A percentile compares a stretch with the other conserved stretches of the same genome.
Evolutionary conservation across 129 eudicot species (phyloP).

Genomic region (Gnaphalium uliginosum): DNA sequence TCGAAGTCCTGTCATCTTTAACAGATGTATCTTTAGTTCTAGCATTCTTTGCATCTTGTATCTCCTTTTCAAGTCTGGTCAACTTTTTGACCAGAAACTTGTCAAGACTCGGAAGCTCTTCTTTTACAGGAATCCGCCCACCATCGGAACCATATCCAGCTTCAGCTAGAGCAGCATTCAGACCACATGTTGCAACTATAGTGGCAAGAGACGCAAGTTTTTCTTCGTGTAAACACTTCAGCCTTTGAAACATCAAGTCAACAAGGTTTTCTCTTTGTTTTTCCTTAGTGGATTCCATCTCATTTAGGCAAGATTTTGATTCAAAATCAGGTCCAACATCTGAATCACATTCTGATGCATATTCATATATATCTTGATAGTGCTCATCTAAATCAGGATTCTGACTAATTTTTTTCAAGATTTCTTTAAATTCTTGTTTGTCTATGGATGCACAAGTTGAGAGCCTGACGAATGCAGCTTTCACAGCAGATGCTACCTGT

Average conservation of each 20-base stretch:
- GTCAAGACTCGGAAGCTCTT: slow-evolving; percentile 68
- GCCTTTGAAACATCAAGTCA: slow-evolving; percentile 74
- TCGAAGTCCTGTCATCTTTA: slow-evolving; percentile 20
- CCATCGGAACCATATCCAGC: slow-evolving; percentile 39
- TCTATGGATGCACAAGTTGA: slow-evolving; percentile 59
- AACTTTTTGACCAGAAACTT: slow-evolving; percentile 77
- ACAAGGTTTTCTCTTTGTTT: slow-evolving; percentile 47
- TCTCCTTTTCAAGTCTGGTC: slow-evolving; percentile 82
- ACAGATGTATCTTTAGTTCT: slow-evolving; percentile 40
- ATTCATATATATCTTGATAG: slow-evolving; percentile 33
- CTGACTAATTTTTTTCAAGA: slow-evolving; percentile 70
- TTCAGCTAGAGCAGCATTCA: slow-evolving; percentile 79
- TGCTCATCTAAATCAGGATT: slow-evolving; percentile 66
- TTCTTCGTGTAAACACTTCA: slow-evolving; percentile 69
- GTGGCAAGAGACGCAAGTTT: slow-evolving; percentile 90
- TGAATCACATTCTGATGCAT: slow-evolving; percentile 49
- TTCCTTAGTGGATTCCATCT: slow-evolving; percentile 26
- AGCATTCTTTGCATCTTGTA: slow-evolving; percentile 71
- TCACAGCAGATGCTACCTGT: slow-evolving; percentile 93
- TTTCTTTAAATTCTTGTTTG: slow-evolving; percentile 67
- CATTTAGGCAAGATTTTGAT: slow-evolving; percentile 31
- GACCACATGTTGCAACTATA: slow-evolving; percentile 92
- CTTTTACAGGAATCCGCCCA: slow-evolving; percentile 36
- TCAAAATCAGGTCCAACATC: slow-evolving; percentile 27
- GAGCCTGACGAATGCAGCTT: slow-evolving; percentile 80